These are phyloP conservation scores for Polyplosphaeria fusca DNA, from an alignment of 495 filamentous ascomycete genomes.

Conservation along the genomic window DNA sequence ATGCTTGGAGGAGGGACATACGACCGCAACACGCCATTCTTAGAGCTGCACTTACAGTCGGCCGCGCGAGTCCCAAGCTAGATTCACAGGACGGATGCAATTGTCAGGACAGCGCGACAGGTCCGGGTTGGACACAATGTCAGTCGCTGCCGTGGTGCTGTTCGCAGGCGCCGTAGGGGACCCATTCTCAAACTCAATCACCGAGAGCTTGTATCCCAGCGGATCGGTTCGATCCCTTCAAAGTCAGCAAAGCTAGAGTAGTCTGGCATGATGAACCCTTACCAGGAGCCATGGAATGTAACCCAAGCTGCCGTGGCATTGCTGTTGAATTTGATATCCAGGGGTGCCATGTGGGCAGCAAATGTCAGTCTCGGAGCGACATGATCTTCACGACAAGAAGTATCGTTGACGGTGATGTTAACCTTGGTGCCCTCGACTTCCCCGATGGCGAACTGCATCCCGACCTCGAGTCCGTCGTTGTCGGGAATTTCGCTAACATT, in stretches of 20 bases:
- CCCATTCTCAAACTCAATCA: conserved; percentile 47
- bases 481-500: conserved; percentile 49
- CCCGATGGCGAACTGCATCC: conserved; percentile 51
- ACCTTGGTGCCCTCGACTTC: too few relatives aligned
- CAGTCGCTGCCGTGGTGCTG: conserved; percentile 44
- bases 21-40: too few relatives aligned
- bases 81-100: conserved; percentile 52
- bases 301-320: conserved; percentile 43
- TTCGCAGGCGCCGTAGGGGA: conserved; percentile 43
- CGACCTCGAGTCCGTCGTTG: conserved; percentile 45
- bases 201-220: conserved; percentile 49
- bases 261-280: too few relatives aligned
- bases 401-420: conserved; percentile 40
- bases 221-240: conserved; percentile 45
- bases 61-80: conserved; percentile 49
- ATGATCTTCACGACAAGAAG: conserved; percentile 31
- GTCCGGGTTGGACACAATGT: conserved; percentile 49
- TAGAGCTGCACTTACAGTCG: too few relatives aligned
- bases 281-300: conserved; percentile 45
- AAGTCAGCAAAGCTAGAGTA: too few relatives aligned
- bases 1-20: too few relatives aligned
- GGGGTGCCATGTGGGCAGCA: conserved; percentile 42
- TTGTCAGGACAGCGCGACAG: conserved; percentile 38
- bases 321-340: conserved; percentile 43
- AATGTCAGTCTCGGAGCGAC: conserved; percentile 39